A percentile compares a stretch with the other conserved stretches of the same genome.
Evolutionary conservation across 192 early-diverging fungal genomes (phyloP).

Genomic region (Coemansia sp.): DNA sequence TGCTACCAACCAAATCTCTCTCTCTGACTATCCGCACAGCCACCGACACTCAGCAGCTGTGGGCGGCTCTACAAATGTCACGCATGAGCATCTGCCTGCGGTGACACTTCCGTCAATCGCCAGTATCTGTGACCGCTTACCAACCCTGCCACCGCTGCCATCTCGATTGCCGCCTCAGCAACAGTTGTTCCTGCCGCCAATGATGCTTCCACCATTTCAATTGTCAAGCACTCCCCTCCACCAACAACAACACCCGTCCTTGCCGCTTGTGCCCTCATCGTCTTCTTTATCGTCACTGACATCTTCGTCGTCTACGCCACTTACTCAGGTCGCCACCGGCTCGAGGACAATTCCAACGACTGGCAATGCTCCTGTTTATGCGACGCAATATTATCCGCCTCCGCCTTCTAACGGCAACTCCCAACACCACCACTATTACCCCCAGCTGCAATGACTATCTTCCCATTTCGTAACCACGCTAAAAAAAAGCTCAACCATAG

Average conservation of each 20-base stretch:
- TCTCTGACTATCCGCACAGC: not conserved
- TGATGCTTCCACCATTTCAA: constrained; percentile 1
- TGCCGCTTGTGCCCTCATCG: not conserved
- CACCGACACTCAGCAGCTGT: not conserved
- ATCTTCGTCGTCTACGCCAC: not conserved
- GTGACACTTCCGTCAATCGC: constrained; percentile 39
- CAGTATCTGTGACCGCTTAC: constrained; percentile 29
- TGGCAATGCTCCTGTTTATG: not conserved
- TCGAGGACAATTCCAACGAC: not conserved
- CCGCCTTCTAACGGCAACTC: not conserved
- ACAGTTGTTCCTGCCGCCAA: constrained; percentile 1
- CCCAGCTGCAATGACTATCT: constrained; percentile 5
- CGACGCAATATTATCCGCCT: not conserved
- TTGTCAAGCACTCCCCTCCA: not conserved
- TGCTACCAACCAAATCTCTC: not conserved
- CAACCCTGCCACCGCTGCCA: not conserved
- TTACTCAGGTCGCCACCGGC: not conserved
- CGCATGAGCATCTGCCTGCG: constrained; percentile 9
- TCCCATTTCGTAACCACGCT: not conserved
- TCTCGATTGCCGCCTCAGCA: constrained; percentile 10
- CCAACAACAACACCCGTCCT: not conserved
- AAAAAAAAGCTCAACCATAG: not conserved
- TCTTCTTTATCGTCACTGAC: not conserved
- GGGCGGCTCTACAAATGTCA: not conserved
- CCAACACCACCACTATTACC: not conserved